Conservation (phyloP, 768 basidiomycete genomes). For the Infundibulicybe gibba region DNA sequence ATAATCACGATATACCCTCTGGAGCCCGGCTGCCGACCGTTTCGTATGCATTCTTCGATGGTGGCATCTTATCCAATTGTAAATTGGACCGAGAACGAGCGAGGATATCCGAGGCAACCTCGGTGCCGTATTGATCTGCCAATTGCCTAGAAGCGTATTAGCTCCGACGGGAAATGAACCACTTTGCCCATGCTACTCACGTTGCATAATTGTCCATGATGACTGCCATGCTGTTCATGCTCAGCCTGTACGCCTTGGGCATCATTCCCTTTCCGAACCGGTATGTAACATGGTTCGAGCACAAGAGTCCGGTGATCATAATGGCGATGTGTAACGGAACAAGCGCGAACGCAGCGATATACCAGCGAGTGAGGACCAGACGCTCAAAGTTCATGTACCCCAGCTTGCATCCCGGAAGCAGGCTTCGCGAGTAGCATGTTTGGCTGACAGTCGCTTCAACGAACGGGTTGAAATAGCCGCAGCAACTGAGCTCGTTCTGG, state of each 20-base stretch:
- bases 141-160: conserved; percentile 42
- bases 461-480: conserved; percentile 79
- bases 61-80: conserved; percentile 19
- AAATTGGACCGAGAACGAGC: conserved; percentile 47
- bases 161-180: not conserved
- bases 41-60: too few relatives aligned
- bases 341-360: conserved; percentile 55
- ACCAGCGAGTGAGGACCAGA: conserved; percentile 57
- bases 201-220: conserved; percentile 84
- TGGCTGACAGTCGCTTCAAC: conserved; percentile 73
- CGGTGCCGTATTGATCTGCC: conserved; percentile 62
- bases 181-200: conserved; percentile 31
- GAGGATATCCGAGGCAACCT: conserved; percentile 52
- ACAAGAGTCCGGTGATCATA: conserved; percentile 64
- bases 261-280: conserved; percentile 88
- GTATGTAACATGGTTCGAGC: conserved; percentile 82
- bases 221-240: conserved; percentile 66
- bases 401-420: conserved; percentile 73
- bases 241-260: conserved; percentile 77
- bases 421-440: conserved; percentile 68
- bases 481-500: conserved; percentile 73
- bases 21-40: too few relatives aligned
- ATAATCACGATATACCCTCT: too few relatives aligned
- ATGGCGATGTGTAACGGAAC: conserved; percentile 64
- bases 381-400: conserved; percentile 57